phyloP scores from a whole-genome alignment of 129 eudicot genomes.

The carrot (Daucus carota) region DNA sequence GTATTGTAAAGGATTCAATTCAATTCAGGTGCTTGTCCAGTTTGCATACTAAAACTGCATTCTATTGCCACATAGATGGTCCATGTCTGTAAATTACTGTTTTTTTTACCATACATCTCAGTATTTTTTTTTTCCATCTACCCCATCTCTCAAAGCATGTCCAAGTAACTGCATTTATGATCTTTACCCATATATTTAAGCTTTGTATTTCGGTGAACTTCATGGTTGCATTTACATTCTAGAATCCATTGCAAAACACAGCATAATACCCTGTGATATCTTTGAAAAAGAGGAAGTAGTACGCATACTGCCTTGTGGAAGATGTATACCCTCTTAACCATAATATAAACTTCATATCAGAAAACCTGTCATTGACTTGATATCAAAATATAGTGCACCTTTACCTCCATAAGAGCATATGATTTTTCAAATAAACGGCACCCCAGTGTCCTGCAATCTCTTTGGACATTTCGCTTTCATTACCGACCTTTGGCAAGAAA shows the following conservation, averaged over 20 bases:
- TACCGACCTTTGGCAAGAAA: not conserved
- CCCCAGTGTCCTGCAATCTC: not conserved
- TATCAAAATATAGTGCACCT: not conserved
- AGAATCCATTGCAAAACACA: not conserved
- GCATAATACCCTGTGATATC: not conserved
- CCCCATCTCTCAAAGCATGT: not conserved
- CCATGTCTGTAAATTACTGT: not conserved
- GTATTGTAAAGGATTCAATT: not conserved
- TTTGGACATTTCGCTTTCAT: not conserved
- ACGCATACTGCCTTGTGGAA: not conserved
- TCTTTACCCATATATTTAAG: not conserved
- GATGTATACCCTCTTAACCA: not conserved
- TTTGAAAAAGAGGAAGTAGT: not conserved
- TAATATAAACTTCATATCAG: not conserved
- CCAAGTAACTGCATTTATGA: not conserved
- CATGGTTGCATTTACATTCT: not conserved
- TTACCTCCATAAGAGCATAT: not conserved
- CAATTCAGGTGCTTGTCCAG: not conserved
- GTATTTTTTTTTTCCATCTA: not conserved
- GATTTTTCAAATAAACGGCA: not conserved
- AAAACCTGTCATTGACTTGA: not conserved
- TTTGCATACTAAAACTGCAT: not conserved
- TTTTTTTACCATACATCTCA: not conserved
- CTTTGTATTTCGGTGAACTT: not conserved
- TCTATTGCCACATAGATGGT: not conserved